A percentile compares a stretch with the other conserved stretches of the same genome.
Conservation (phyloP, 2,329 filamentous ascomycete genomes). For the Hortaea werneckii region DNA sequence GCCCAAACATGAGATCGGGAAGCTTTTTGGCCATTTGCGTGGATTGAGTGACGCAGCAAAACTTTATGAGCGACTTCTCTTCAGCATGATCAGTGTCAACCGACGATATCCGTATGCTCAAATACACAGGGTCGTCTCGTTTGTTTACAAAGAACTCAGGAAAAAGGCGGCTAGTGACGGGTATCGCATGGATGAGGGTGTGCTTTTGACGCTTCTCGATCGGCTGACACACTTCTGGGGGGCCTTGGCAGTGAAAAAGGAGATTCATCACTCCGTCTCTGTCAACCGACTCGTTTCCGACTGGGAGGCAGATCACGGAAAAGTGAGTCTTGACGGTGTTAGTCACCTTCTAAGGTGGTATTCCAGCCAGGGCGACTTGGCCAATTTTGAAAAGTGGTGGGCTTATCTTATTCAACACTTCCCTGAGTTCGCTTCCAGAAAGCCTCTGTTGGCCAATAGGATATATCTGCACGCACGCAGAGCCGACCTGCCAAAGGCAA, state of each 20-base stretch:
- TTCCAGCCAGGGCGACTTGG: conserved; percentile 25
- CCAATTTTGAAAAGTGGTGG: conserved; percentile 25
- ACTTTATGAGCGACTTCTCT: conserved; percentile 8
- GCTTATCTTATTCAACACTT: conserved; percentile 18
- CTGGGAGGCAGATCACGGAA: conserved; percentile 16
- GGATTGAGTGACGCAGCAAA: conserved; percentile 1
- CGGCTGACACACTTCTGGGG: conserved; percentile 4
- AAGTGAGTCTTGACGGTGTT: conserved; percentile 10
- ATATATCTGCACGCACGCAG: conserved; percentile 62
- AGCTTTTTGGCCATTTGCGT: conserved; percentile 2
- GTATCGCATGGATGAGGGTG: conserved; percentile 1
- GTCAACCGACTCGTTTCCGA: conserved; percentile 12
- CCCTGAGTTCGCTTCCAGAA: conserved; percentile 11
- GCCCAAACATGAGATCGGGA: conserved; percentile 5
- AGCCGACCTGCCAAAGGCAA: conserved; percentile 52
- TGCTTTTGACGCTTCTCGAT: conserved; percentile 9
- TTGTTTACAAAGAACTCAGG: conserved; percentile 8
- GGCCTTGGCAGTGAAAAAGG: neutral
- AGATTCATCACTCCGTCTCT: conserved; percentile 2
- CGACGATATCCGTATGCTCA: conserved; percentile 3
- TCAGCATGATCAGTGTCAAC: conserved; percentile 2
- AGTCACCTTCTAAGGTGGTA: conserved; percentile 17
- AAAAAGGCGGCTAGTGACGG: neutral
- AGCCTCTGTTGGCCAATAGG: conserved; percentile 36
- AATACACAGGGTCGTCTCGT: conserved; percentile 10